Base-by-base conservation (phyloP, 2,329 filamentous ascomycete genomes). In the Aspergillus versicolor region DNA sequence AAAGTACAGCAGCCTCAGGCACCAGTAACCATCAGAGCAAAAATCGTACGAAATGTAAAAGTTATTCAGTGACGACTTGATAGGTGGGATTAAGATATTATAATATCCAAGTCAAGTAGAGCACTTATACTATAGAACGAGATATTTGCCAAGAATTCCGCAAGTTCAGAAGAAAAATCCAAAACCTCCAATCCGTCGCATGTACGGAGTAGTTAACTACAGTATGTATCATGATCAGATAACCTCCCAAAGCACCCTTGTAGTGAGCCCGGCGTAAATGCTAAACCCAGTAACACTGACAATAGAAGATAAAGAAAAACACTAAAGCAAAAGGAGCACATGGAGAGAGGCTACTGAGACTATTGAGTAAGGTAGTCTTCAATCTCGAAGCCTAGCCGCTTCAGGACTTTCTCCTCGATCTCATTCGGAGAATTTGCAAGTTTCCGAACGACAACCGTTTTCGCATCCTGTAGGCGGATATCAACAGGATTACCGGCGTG, bases 331-430 rank as follows among this genome's bases (percentile, higher is more conserved):
- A 34, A 37, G 42, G 49, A 37, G 15, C 12, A 30, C 7, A 30
- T 11, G 27, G 27, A 11, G 27, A 11, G 11, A 30, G 3, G 9
- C 22, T 17, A 19, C 17, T 54, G 12, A 41, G n/a, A 42, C 63
- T 46, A 78, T 63, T 73, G 70, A 22, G 75, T 73, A 62, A 79
- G 66, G 59, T 73, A 95, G 75, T 97, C 92, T 54, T 89, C 84
- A 61, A 97, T 86, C 77, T 97, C 92, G 75, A 97, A 97, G 2
- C 86, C 88, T 49, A 96, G 77, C 60, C 92, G 81, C 58, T 91
- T 82, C 71, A 92, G 80, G 11, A 86, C 86, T 67, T 84, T 88
- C 71, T 90, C 88, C 59, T 87, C 86, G 61, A 91, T 70, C 24
- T 75, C 73, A 67, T 63, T 63, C 4, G 61, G 42, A 30, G 63